phyloP scores from a whole-genome alignment of 495 filamentous ascomycete species.

The Penicillium antarcticum region DNA sequence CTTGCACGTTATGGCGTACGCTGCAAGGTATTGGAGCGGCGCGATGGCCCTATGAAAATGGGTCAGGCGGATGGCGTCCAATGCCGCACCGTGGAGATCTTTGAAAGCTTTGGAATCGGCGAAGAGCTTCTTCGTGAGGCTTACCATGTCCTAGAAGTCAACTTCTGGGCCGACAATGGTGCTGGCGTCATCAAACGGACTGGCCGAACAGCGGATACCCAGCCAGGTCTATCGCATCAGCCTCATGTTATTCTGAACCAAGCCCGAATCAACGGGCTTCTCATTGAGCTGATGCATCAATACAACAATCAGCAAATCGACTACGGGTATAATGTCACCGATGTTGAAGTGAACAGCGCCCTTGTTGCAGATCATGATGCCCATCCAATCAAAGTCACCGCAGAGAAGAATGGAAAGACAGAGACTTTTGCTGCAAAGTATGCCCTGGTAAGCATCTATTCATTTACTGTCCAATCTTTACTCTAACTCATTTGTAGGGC shows the following conservation, averaged over 20 bases:
- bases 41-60: slow-evolving; percentile 54
- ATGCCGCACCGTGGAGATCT: slow-evolving; percentile 75
- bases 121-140: slow-evolving; percentile 69
- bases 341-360: slow-evolving; percentile 50
- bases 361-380: slow-evolving; percentile 36
- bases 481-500: slow-evolving; percentile 42
- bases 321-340: slow-evolving; percentile 56
- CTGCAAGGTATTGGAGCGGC: slow-evolving; percentile 63
- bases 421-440: slow-evolving; percentile 64
- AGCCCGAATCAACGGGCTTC: slow-evolving; percentile 63
- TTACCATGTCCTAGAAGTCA: slow-evolving; percentile 66
- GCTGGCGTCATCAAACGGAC: slow-evolving; percentile 48
- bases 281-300: slow-evolving; percentile 50
- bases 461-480: background rate
- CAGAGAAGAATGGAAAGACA: slow-evolving; percentile 48
- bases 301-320: slow-evolving; percentile 51
- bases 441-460: slow-evolving; percentile 51
- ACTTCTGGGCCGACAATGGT: slow-evolving; percentile 54
- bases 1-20: slow-evolving; percentile 58
- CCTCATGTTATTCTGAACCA: slow-evolving; percentile 79
- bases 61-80: slow-evolving; percentile 85
- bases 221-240: slow-evolving; percentile 60
- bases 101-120: slow-evolving; percentile 71
- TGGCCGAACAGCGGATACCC: slow-evolving; percentile 56
- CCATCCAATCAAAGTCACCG: slow-evolving; percentile 52